Evolutionary conservation across 1,284 basidiomycete species (phyloP).

Genomic region (Clitocybe nebularis): DNA sequence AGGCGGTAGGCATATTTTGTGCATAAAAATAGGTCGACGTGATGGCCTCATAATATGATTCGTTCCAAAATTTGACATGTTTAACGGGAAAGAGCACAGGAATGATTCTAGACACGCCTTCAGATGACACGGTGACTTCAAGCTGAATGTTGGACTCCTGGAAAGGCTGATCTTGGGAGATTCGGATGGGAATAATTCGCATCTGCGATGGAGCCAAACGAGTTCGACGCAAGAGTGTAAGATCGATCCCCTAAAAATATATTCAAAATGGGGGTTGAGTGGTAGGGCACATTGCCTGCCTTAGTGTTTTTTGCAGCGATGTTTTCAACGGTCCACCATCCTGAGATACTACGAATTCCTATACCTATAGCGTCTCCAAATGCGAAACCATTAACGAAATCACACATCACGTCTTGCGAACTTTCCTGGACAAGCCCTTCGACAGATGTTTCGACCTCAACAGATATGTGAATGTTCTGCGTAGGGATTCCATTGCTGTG

Average conservation of each 20-base stretch:
- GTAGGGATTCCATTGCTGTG: constrained; percentile 41
- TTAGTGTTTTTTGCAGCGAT: constrained; percentile 17
- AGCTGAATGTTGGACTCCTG: constrained; percentile 31
- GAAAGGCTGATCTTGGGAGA: constrained; percentile 38
- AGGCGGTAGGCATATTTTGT: constrained; percentile 50
- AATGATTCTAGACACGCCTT: constrained; percentile 19
- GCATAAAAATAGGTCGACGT: constrained; percentile 59
- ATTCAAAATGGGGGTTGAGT: not conserved
- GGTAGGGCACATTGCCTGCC: constrained; percentile 10
- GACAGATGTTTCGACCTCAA: constrained; percentile 33
- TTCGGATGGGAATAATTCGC: constrained; percentile 47
- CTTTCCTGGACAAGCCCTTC: constrained; percentile 34
- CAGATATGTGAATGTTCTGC: constrained; percentile 44
- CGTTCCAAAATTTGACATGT: constrained; percentile 39
- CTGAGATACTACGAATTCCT: constrained; percentile 47
- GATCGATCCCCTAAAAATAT: constrained; percentile 28
- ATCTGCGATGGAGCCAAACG: constrained; percentile 59
- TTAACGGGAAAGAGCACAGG: constrained; percentile 36
- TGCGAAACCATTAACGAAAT: constrained; percentile 65
- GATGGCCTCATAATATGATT: constrained; percentile 32
- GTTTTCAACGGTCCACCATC: constrained; percentile 47
- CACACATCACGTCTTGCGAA: constrained; percentile 52
- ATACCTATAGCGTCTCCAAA: constrained; percentile 67
- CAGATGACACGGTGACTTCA: constrained; percentile 28
- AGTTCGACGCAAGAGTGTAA: constrained; percentile 34